These are phyloP conservation scores for Leonotis leonurus DNA, from an alignment of 257 asterid genomes.

Conservation along the genomic window DNA sequence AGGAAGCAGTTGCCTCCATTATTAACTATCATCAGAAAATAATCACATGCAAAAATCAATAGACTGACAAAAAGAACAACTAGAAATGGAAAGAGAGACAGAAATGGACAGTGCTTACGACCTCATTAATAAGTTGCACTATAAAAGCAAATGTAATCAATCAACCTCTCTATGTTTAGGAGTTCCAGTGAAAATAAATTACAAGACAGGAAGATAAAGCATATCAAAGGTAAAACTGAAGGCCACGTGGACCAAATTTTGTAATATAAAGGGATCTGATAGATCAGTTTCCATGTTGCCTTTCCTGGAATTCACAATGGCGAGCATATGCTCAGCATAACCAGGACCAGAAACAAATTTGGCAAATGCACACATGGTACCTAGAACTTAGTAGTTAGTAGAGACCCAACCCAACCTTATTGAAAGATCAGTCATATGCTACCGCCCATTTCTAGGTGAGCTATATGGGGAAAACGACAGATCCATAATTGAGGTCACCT, in stretches of 20 bases:
- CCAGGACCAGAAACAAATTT: not conserved
- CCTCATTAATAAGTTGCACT: not conserved
- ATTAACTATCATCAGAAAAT: slow-evolving; percentile 44
- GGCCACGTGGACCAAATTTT: not conserved
- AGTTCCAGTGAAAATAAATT: not conserved
- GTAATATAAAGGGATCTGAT: not conserved
- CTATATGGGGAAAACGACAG: not conserved
- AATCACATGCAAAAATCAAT: slow-evolving; percentile 15
- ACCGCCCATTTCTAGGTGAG: not conserved
- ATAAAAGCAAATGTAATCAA: not conserved
- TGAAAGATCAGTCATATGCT: not conserved
- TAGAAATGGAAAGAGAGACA: not conserved
- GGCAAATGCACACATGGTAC: not conserved
- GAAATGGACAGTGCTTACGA: not conserved
- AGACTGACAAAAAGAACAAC: not conserved
- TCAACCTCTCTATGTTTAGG: not conserved
- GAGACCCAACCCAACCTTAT: slow-evolving; percentile 1
- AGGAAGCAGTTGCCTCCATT: slow-evolving; percentile 66
- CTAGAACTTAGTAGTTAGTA: no score
- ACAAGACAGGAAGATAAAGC: not conserved
- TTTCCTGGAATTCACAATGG: not conserved
- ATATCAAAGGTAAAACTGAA: slow-evolving; percentile 9
- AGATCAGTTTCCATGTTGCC: not conserved
- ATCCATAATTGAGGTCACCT: not conserved
- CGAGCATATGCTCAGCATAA: not conserved